Conservation (phyloP, 331 rosid genomes). For the Phaseolus coccineus region DNA sequence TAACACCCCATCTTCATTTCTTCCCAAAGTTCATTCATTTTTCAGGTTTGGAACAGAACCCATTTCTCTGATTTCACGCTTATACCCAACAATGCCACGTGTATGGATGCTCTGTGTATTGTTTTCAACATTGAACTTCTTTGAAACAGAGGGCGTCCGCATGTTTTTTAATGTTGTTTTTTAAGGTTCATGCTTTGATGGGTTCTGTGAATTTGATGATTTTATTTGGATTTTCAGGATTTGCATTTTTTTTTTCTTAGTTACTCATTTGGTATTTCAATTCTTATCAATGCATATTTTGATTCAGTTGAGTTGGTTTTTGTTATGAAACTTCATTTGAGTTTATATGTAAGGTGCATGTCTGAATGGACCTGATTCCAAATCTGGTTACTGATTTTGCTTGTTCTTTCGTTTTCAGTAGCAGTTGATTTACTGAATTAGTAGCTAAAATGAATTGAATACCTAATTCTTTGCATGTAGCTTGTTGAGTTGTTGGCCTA, state of each 20-base stretch:
- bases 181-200: background rate
- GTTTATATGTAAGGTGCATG: background rate
- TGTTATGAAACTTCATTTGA: background rate
- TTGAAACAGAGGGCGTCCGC: constrained; percentile 26
- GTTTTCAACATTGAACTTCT: background rate
- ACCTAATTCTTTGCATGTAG: background rate
- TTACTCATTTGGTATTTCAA: constrained; percentile 2
- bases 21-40: constrained; percentile 35
- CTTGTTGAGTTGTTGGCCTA: constrained; percentile 25
- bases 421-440: constrained; percentile 5
- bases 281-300: constrained; percentile 4
- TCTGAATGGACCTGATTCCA: constrained; percentile 25
- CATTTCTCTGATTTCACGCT: constrained; percentile 17
- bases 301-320: constrained; percentile 6
- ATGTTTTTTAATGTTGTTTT: background rate
- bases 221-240: background rate
- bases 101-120: background rate
- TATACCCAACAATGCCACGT: background rate
- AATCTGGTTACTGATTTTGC: background rate
- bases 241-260: background rate
- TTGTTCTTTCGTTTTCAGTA: background rate
- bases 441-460: background rate
- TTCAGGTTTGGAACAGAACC: constrained; percentile 40
- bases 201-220: background rate
- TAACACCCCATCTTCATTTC: constrained; percentile 33